Evolutionary conservation across 768 basidiomycete species (phyloP), one percentile per base, ranked within the genome.

Genomic region (Saitozyma podzolica): DNA sequence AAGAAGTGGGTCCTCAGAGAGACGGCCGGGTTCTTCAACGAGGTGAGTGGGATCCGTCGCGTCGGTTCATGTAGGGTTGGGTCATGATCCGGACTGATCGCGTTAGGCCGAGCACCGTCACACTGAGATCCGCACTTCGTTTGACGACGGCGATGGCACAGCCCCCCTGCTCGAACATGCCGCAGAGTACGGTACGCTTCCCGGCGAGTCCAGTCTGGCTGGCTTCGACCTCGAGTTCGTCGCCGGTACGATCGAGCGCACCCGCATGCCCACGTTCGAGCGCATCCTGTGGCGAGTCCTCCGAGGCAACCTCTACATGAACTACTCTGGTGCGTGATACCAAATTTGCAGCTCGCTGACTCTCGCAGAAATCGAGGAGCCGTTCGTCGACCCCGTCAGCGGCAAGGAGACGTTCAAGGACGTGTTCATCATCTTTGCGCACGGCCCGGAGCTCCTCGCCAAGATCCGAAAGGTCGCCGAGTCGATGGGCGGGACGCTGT

Each of bases 391-490:
- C 76, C 89, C 93, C 13, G 84, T 83, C 19, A 90, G 90, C 0
- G 89, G 88, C 42, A 82, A 81, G 17, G 90, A 94, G 82, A 90
- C 89, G 19, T 86, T 90, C 82, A 99, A 98, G 85, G 93, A 97
- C 72, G 96, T 98, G 47, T 99, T 99, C 83, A 95, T 99, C 82
- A 98, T 99, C 76, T 99, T 99, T 72, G 96, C 96, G 0, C 94
- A 99, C 70, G 96, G 96, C 16, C 88, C 91, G 45, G 87, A 89
- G 17, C 83, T 98, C 19, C 86, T 99, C 39, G 85, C 91, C 66
- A 99, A 98, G 84, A 97, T 99, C 75, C 90, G 94, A 77, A 97
- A 93, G 80, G 90, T 99, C 58, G 90, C 94, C 37, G 95, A 97
- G 81, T 95, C 92, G n/a, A 97, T 98, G 89, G 94, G 96, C 43